Percentiles rank a stretch among this genome's conserved stretches.
Evolutionary conservation across 2,329 filamentous ascomycete species (phyloP).

Genomic region (Aspergillus vadensis): DNA sequence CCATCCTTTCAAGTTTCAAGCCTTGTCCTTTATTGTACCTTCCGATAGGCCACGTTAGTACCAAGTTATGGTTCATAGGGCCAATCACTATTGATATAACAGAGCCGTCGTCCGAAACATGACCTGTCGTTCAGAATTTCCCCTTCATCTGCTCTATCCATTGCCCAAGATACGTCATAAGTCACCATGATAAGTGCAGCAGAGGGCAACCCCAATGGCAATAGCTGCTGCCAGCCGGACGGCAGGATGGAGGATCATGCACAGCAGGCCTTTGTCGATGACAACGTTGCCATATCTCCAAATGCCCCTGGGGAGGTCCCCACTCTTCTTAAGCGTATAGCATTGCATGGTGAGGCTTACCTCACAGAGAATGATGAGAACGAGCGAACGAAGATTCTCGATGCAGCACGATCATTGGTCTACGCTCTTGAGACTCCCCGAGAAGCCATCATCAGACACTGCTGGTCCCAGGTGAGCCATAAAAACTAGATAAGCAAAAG

Average conservation of each 20-base stretch:
- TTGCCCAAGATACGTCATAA: no score
- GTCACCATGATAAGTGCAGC: background rate
- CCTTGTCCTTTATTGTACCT: no score
- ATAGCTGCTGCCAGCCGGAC: background rate
- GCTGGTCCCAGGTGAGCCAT: conserved; percentile 45
- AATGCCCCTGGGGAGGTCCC: conserved; percentile 16
- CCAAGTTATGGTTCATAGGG: background rate
- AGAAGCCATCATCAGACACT: conserved; percentile 52
- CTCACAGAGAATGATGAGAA: conserved; percentile 9
- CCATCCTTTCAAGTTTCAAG: no score
- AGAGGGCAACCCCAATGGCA: background rate
- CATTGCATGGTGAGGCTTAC: conserved; percentile 13
- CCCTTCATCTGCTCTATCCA: background rate
- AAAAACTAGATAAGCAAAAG: background rate
- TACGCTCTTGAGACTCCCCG: conserved; percentile 48
- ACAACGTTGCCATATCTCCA: conserved; percentile 16
- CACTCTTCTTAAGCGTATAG: conserved; percentile 15
- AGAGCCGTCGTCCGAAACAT: background rate
- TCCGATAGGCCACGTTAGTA: no score
- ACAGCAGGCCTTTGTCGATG: conserved; percentile 13
- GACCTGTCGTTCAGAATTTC: background rate
- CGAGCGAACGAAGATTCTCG: conserved; percentile 18
- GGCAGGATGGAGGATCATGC: background rate
- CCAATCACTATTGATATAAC: background rate
- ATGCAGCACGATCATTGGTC: conserved; percentile 21